Evolutionary conservation across 306 rosid genomes (phyloP).

Genomic region (Quillaja saponaria): DNA sequence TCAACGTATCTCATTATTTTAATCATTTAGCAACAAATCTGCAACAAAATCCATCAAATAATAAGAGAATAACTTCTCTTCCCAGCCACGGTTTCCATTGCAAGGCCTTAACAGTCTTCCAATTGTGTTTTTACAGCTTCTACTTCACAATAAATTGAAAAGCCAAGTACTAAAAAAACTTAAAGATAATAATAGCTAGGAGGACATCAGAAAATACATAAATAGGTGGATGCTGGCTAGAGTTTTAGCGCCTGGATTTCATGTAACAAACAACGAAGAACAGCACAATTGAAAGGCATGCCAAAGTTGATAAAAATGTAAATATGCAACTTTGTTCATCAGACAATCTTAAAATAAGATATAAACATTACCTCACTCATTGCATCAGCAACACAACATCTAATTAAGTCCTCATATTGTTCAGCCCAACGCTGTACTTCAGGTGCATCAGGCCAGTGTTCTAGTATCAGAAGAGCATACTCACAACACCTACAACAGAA

Average conservation of each 20-base stretch:
- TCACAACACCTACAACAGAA: constrained; percentile 82
- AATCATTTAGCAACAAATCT: too few relatives aligned
- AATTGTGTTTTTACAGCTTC: too few relatives aligned
- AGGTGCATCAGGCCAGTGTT: constrained; percentile 97
- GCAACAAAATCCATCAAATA: too few relatives aligned
- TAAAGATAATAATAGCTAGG: not conserved
- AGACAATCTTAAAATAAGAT: constrained; percentile 15
- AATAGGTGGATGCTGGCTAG: not conserved
- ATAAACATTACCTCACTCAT: constrained; percentile 86
- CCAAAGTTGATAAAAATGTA: constrained; percentile 24
- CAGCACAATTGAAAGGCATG: constrained; percentile 15
- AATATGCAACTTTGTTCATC: not conserved
- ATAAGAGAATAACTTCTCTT: too few relatives aligned
- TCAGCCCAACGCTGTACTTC: constrained; percentile 91
- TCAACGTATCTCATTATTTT: too few relatives aligned
- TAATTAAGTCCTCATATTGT: constrained; percentile 84
- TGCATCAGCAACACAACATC: constrained; percentile 95
- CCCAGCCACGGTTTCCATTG: too few relatives aligned
- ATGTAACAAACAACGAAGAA: constrained; percentile 13
- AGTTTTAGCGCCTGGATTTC: not conserved
- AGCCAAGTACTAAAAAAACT: too few relatives aligned
- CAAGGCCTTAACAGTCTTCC: too few relatives aligned
- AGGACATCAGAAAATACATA: not conserved
- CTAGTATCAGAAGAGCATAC: constrained; percentile 88
- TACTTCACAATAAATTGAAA: too few relatives aligned